phyloP scores from a whole-genome alignment of 352 stramenopile genomes.

The Phytophthora sansomeana region DNA sequence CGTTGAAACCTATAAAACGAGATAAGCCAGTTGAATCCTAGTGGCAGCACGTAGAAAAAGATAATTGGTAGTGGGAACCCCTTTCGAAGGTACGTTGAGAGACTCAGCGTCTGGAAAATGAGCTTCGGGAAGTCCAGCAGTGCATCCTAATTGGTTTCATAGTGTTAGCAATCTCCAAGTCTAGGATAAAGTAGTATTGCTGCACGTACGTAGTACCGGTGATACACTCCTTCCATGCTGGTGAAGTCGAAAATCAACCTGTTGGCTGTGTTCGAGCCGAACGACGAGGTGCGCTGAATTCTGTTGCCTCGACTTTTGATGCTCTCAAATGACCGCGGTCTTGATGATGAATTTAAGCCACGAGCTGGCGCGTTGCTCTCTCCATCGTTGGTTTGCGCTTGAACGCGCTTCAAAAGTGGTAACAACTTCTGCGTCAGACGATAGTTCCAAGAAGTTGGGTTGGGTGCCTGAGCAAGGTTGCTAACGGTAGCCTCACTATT shows the following conservation, averaged over 20 bases:
- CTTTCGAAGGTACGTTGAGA: constrained; percentile 46
- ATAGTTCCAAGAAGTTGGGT: constrained; percentile 26
- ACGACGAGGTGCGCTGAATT: constrained; percentile 18
- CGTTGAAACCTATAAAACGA: constrained; percentile 63
- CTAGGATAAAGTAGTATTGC: constrained; percentile 1
- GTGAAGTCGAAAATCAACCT: constrained; percentile 41
- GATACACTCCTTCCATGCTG: constrained; percentile 45
- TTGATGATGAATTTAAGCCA: background rate
- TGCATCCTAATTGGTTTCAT: constrained; percentile 22
- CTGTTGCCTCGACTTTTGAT: constrained; percentile 17
- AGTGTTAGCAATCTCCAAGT: background rate
- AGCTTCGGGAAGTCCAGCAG: constrained; percentile 52
- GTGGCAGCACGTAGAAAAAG: constrained; percentile 44
- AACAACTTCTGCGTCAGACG: constrained; percentile 24
- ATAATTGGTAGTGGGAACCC: constrained; percentile 54
- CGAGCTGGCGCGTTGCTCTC: background rate
- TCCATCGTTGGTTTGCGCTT: constrained; percentile 9
- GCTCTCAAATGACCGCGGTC: constrained; percentile 15
- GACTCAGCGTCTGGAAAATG: constrained; percentile 49
- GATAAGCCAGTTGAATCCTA: constrained; percentile 54
- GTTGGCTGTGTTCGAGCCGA: constrained; percentile 18
- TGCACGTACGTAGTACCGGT: constrained; percentile 49
- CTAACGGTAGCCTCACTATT: constrained; percentile 28
- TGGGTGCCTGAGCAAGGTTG: constrained; percentile 24
- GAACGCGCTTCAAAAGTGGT: constrained; percentile 24